Evolutionary conservation across 371 early-diverging fungal genomes (phyloP).

Genomic region (Mortierella sp.): DNA sequence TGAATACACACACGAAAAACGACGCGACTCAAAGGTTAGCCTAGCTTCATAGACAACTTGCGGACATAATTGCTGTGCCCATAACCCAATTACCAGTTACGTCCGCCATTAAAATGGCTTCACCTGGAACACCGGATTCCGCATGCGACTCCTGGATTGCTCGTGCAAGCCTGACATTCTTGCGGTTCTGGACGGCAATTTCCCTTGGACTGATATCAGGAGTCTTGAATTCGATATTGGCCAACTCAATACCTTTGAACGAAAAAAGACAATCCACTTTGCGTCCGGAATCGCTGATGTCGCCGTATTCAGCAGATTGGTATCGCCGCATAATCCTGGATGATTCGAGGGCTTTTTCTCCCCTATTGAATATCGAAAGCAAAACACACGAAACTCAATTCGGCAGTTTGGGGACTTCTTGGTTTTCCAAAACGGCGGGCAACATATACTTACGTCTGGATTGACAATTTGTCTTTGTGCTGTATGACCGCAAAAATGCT

Average conservation of each 20-base stretch:
- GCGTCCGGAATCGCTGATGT: constrained; percentile 9
- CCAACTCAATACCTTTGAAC: constrained; percentile 9
- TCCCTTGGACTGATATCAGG: constrained; percentile 3
- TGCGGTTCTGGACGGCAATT: constrained; percentile 10
- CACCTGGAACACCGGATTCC: constrained; percentile 4
- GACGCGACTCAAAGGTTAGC: too few relatives aligned
- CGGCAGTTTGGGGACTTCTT: neutral
- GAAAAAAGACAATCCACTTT: constrained; percentile 19
- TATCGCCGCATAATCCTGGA: constrained; percentile 4
- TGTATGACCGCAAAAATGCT: neutral
- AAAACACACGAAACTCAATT: neutral
- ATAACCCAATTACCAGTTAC: constrained; percentile 1
- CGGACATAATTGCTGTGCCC: too few relatives aligned
- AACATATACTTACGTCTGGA: constrained; percentile 4
- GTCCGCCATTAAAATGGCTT: constrained; percentile 14
- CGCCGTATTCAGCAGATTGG: constrained; percentile 21
- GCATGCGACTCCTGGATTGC: constrained; percentile 19
- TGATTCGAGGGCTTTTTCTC: constrained; percentile 2
- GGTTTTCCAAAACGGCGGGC: too few relatives aligned
- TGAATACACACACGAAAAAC: neutral
- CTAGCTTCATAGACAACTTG: too few relatives aligned
- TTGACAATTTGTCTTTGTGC: neutral
- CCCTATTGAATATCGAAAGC: neutral
- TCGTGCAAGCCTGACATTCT: constrained; percentile 15
- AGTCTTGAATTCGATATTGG: constrained; percentile 13